Evolutionary conservation across 139 green algal species (phyloP).

Genomic region (Picocystis salinarum): DNA sequence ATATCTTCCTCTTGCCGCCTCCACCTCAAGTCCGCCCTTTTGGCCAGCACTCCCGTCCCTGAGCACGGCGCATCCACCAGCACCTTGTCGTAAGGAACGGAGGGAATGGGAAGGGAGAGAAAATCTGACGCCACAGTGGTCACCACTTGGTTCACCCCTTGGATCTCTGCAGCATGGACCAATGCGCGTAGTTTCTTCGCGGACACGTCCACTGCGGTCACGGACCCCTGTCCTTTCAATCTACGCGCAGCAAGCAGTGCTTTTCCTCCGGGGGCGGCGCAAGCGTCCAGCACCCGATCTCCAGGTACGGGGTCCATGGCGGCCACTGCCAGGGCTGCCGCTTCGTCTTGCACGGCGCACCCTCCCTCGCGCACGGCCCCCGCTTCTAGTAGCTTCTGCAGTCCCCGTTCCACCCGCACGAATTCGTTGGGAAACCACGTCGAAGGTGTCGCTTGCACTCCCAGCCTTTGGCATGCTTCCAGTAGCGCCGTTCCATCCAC

Average conservation of each 20-base stretch:
- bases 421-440: conserved; percentile 1
- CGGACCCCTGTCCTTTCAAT: conserved; percentile 24
- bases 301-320: conserved; percentile 48
- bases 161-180: conserved; percentile 4
- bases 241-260: conserved; percentile 45
- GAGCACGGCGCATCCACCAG: conserved; percentile 78
- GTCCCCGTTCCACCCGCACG: background rate
- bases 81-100: conserved; percentile 43
- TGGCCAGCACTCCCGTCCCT: conserved; percentile 66
- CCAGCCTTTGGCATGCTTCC: conserved; percentile 9
- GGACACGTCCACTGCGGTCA: conserved; percentile 29
- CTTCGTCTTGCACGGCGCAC: conserved; percentile 53
- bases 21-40: conserved; percentile 76
- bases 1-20: conserved; percentile 14
- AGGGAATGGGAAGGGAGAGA: background rate
- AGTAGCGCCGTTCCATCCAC: conserved; percentile 15
- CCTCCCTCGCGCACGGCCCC: background rate
- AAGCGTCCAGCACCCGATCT: conserved; percentile 64
- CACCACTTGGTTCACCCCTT: conserved; percentile 14
- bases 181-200: conserved; percentile 17
- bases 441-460: conserved; percentile 9
- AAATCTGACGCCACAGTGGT: conserved; percentile 11
- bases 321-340: conserved; percentile 56
- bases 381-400: conserved; percentile 1
- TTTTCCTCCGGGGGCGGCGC: conserved; percentile 75